These are phyloP conservation scores for Nakazawaea sp. DNA, from an alignment of 805 yeast genomes.

Conservation along the genomic window DNA sequence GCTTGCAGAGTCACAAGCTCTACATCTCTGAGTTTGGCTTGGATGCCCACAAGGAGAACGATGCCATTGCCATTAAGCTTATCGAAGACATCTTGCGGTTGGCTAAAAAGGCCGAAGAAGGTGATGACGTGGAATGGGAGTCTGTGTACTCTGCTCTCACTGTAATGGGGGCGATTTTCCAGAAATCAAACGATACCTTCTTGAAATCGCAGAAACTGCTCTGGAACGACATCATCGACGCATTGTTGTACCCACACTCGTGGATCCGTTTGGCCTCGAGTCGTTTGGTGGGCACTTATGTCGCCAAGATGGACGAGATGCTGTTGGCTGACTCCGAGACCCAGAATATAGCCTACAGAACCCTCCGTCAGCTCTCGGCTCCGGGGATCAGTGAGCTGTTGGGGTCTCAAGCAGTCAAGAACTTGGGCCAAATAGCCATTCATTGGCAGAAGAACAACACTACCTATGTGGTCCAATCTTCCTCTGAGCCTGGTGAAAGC, in stretches of 20 bases:
- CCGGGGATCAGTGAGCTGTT: slow-evolving; percentile 61
- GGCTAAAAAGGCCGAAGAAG: slow-evolving; percentile 28
- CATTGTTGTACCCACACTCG: slow-evolving; percentile 78
- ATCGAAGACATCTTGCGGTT: slow-evolving; percentile 18
- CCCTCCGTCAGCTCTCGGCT: slow-evolving; percentile 76
- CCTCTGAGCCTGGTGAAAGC: slow-evolving; percentile 12
- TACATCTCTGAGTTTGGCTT: slow-evolving; percentile 43
- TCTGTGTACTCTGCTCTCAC: slow-evolving; percentile 60
- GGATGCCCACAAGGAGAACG: slow-evolving; percentile 30
- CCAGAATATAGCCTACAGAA: slow-evolving; percentile 63
- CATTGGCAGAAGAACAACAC: slow-evolving; percentile 50
- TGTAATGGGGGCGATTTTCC: slow-evolving; percentile 37
- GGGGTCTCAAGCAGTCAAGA: slow-evolving; percentile 59
- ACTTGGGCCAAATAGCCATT: slow-evolving; percentile 52
- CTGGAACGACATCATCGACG: slow-evolving; percentile 47
- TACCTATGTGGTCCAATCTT: slow-evolving; percentile 25
- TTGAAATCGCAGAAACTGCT: slow-evolving; percentile 23
- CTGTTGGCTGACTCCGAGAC: slow-evolving; percentile 38
- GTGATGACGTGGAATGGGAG: slow-evolving; percentile 63
- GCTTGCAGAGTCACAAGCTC: slow-evolving; percentile 65
- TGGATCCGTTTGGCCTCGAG: slow-evolving; percentile 78
- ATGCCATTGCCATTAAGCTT: slow-evolving; percentile 26
- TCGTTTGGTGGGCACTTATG: slow-evolving; percentile 47
- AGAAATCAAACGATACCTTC: slow-evolving; percentile 28
- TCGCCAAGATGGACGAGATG: slow-evolving; percentile 31